phyloP scores from a whole-genome alignment of 805 yeast species.

The Candida schatavii region DNA sequence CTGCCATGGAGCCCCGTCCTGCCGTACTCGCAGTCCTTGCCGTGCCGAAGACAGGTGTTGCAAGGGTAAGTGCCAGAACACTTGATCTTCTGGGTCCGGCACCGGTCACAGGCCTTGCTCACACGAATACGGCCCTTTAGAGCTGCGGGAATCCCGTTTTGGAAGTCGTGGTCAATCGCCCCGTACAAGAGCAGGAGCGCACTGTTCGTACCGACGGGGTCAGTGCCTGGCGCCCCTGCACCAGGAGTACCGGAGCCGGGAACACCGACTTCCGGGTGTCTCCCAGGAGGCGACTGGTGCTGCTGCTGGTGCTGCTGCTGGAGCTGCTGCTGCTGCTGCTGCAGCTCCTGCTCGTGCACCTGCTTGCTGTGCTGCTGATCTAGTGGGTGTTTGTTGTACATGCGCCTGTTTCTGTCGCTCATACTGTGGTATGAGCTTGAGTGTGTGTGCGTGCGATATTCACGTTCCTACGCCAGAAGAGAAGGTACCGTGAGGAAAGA shows the following conservation, averaged over 20 bases:
- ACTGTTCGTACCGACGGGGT: background rate
- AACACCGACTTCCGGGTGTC: background rate
- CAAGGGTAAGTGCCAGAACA: slow-evolving; percentile 57
- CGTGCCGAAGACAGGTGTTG: slow-evolving; percentile 39
- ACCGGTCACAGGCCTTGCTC: slow-evolving; percentile 53
- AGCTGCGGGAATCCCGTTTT: background rate
- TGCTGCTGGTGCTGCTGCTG: background rate
- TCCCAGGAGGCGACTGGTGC: background rate
- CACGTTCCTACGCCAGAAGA: no score
- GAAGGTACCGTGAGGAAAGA: no score
- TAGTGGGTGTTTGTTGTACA: no score
- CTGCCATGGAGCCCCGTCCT: background rate
- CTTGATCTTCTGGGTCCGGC: slow-evolving; percentile 54
- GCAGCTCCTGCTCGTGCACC: no score
- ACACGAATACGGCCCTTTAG: slow-evolving; percentile 36
- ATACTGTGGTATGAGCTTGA: no score
- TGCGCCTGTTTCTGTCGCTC: no score
- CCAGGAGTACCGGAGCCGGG: background rate
- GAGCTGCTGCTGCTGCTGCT: background rate
- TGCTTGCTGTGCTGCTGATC: no score
- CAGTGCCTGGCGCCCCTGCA: background rate
- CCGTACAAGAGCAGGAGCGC: background rate
- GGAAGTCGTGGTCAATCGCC: background rate
- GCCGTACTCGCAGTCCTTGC: slow-evolving; percentile 25
- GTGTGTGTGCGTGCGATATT: no score